These are phyloP conservation scores for Coemansia umbellata DNA, from an alignment of 192 early-diverging fungal genomes.

Conservation along the genomic window DNA sequence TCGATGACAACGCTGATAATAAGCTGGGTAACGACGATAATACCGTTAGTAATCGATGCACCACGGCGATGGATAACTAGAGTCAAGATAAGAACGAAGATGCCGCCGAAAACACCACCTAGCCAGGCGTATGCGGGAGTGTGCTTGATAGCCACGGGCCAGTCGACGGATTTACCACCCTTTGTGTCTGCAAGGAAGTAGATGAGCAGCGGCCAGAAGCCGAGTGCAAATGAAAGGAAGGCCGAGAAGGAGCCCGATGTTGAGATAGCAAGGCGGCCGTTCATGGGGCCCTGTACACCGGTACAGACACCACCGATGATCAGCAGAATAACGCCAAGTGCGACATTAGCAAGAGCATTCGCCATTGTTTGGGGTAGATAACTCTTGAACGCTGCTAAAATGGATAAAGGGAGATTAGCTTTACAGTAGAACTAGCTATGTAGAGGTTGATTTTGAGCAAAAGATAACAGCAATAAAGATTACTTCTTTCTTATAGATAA, in stretches of 20 bases:
- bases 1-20: slow-evolving; percentile 47
- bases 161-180: slow-evolving; percentile 44
- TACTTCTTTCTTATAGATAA: too few relatives aligned
- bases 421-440: too few relatives aligned
- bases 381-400: neutral
- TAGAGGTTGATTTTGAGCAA: too few relatives aligned
- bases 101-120: slow-evolving; percentile 43
- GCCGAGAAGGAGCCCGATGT: slow-evolving; percentile 44
- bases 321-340: slow-evolving; percentile 43
- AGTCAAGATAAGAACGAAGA: slow-evolving; percentile 48
- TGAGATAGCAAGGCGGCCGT: slow-evolving; percentile 44
- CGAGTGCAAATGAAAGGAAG: slow-evolving; percentile 45
- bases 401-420: neutral
- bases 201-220: slow-evolving; percentile 51
- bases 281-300: slow-evolving; percentile 48
- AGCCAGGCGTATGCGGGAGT: slow-evolving; percentile 46
- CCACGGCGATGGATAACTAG: slow-evolving; percentile 49
- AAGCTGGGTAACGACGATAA: slow-evolving; percentile 49
- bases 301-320: slow-evolving; percentile 48
- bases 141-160: slow-evolving; percentile 16
- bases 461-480: too few relatives aligned
- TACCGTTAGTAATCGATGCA: slow-evolving; percentile 46
- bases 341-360: slow-evolving; percentile 29
- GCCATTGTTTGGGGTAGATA: neutral
- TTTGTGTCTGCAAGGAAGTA: slow-evolving; percentile 48